phyloP scores from a whole-genome alignment of 2,329 filamentous ascomycete genomes.

The Colletotrichum scovillei region DNA sequence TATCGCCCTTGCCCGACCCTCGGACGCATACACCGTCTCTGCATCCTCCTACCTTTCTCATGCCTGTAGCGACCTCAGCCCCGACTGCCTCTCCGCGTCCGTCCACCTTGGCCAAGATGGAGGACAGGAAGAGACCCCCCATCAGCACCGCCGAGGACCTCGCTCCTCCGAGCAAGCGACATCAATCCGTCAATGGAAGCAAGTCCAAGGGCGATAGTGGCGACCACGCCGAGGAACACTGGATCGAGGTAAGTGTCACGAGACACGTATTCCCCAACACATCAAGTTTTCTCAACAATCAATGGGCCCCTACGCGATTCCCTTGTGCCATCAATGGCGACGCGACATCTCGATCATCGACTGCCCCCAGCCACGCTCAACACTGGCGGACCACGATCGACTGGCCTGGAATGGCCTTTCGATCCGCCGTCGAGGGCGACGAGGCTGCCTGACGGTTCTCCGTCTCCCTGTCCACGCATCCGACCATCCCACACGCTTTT shows the following conservation, averaged over 20 bases:
- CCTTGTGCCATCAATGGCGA: constrained; percentile 31
- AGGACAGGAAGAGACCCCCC: constrained; percentile 98
- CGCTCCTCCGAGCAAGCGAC: constrained; percentile 90
- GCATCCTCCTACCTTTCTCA: constrained; percentile 67
- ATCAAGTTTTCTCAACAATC: constrained; percentile 38
- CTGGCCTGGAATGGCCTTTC: constrained; percentile 35
- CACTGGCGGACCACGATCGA: constrained; percentile 33
- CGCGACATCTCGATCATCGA: constrained; percentile 35
- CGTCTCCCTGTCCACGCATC: constrained; percentile 29
- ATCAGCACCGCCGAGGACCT: constrained; percentile 83
- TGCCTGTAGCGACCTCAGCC: constrained; percentile 82
- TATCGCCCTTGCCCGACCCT: constrained; percentile 17
- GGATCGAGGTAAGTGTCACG: constrained; percentile 73
- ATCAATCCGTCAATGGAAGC: constrained; percentile 82
- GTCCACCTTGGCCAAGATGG: constrained; percentile 93
- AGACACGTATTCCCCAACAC: constrained; percentile 40
- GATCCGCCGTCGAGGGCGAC: constrained; percentile 30
- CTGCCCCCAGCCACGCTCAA: constrained; percentile 27
- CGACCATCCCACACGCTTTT: constrained; percentile 20
- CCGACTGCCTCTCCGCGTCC: constrained; percentile 77
- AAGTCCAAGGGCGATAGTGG: constrained; percentile 66
- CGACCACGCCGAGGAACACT: constrained; percentile 69
- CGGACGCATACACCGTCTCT: constrained; percentile 28
- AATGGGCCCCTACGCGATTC: constrained; percentile 33
- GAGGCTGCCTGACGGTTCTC: constrained; percentile 31